A percentile compares a stretch with the other conserved stretches of the same genome.
Evolutionary conservation across 306 rosid species (phyloP).

Genomic region (Dryas octopetala): DNA sequence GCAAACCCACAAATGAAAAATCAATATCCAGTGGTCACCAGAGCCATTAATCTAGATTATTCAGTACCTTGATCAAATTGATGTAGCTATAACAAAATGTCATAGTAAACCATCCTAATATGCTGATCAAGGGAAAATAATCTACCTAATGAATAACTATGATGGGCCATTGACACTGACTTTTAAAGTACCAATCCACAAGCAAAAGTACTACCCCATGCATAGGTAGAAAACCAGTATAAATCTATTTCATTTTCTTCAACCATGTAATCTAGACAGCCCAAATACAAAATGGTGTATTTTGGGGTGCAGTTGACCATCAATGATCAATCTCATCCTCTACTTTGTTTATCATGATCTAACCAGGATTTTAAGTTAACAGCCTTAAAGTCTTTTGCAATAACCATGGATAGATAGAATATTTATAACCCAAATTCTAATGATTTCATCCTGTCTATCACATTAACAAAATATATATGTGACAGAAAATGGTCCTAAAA

Average conservation of each 20-base stretch:
- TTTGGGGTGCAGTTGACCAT: neutral
- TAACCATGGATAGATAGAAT: too few relatives aligned
- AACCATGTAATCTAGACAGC: neutral
- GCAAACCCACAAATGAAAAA: slow-evolving; percentile 14
- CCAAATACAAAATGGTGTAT: neutral
- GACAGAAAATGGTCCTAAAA: neutral
- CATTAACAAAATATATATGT: too few relatives aligned
- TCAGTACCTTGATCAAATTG: slow-evolving; percentile 1
- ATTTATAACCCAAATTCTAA: too few relatives aligned
- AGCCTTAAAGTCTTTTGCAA: neutral
- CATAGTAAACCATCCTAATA: neutral
- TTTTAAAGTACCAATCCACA: slow-evolving; percentile 19
- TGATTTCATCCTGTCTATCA: too few relatives aligned
- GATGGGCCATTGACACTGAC: slow-evolving; percentile 12
- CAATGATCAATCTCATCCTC: neutral
- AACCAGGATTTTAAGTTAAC: neutral
- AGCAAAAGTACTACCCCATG: slow-evolving; percentile 18
- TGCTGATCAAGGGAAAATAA: slow-evolving; percentile 3
- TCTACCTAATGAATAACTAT: slow-evolving; percentile 1
- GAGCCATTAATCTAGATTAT: slow-evolving; percentile 12
- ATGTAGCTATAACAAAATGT: slow-evolving; percentile 10
- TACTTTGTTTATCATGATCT: neutral
- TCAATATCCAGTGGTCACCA: slow-evolving; percentile 21
- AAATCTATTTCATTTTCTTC: neutral
- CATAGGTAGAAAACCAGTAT: neutral